Conservation (phyloP, 2,329 filamentous ascomycete species). For the Cytospora piceicola region DNA sequence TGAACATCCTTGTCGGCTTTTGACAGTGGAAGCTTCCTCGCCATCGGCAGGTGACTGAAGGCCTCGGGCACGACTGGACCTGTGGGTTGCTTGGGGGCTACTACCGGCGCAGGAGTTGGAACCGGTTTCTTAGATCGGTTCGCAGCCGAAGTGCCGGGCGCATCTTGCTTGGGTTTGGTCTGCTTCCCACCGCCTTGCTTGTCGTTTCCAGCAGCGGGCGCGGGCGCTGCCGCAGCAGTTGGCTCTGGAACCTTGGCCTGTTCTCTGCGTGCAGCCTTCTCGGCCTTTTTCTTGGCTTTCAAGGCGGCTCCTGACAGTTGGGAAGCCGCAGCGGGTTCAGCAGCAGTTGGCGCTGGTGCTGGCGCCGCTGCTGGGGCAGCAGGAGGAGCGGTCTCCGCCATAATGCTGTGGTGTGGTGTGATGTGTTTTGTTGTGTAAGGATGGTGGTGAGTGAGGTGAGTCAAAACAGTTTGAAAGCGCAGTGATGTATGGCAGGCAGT, state of each 20-base stretch:
- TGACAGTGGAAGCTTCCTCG: slow-evolving; percentile 57
- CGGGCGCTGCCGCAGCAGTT: slow-evolving; percentile 44
- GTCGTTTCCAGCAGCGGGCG: slow-evolving; percentile 40
- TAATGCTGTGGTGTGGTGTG: background rate
- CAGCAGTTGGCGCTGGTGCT: slow-evolving; percentile 24
- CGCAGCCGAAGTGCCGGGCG: slow-evolving; percentile 38
- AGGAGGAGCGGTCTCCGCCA: slow-evolving; percentile 25
- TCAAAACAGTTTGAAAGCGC: slow-evolving; percentile 23
- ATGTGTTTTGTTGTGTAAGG: background rate
- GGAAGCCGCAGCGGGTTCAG: slow-evolving; percentile 39
- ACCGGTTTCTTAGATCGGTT: slow-evolving; percentile 37
- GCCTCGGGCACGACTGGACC: slow-evolving; percentile 68
- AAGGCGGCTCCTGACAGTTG: slow-evolving; percentile 77
- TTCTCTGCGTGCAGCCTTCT: slow-evolving; percentile 85
- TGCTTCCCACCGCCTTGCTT: slow-evolving; percentile 47
- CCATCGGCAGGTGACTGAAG: slow-evolving; percentile 83
- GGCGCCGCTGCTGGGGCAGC: slow-evolving; percentile 25
- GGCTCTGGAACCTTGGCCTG: slow-evolving; percentile 53
- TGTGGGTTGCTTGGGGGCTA: slow-evolving; percentile 54
- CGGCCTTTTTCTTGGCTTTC: slow-evolving; percentile 87
- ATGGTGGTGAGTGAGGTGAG: slow-evolving; percentile 27
- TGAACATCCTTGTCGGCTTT: slow-evolving; percentile 78
- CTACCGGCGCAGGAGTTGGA: slow-evolving; percentile 42
- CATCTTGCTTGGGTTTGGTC: slow-evolving; percentile 52
- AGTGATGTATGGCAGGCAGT: slow-evolving; percentile 8